Percentiles rank a stretch among this genome's conserved stretches.
These are phyloP conservation scores for Didymella segeticola DNA, from an alignment of 2,329 filamentous ascomycete species.

Conservation along the genomic window DNA sequence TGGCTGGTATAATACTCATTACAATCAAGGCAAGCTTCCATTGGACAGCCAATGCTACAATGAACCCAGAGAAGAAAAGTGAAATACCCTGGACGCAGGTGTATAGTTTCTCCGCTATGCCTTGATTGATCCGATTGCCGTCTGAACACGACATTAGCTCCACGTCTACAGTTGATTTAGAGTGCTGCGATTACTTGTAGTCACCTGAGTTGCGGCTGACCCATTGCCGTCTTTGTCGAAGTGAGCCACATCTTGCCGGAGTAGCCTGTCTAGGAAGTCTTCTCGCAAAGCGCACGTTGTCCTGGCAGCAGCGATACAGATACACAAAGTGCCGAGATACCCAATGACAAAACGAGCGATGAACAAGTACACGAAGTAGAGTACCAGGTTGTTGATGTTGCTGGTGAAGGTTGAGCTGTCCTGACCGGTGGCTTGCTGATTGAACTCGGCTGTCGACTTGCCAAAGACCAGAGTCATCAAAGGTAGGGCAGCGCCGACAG, in stretches of 20 bases:
- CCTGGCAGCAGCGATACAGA: conserved; percentile 69
- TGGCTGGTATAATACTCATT: conserved; percentile 54
- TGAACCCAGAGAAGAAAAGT: conserved; percentile 79
- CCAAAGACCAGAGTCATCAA: conserved; percentile 67
- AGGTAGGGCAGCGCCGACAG: conserved; percentile 73
- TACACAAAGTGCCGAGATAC: conserved; percentile 74
- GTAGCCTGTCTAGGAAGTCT: conserved; percentile 67
- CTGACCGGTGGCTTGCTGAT: conserved; percentile 16
- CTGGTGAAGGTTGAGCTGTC: conserved; percentile 10
- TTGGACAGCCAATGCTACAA: conserved; percentile 88
- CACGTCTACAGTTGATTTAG: too few relatives aligned
- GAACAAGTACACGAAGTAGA: conserved; percentile 38
- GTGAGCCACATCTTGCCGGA: conserved; percentile 40
- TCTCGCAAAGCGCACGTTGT: conserved; percentile 48
- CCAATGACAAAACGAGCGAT: conserved; percentile 67
- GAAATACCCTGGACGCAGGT: conserved; percentile 50
- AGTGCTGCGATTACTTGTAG: conserved; percentile 1
- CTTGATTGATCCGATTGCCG: conserved; percentile 23
- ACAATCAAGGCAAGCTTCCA: conserved; percentile 89
- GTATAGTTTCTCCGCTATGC: conserved; percentile 42
- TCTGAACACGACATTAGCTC: conserved; percentile 1
- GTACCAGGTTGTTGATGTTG: conserved; percentile 19
- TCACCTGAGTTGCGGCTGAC: conserved; percentile 25
- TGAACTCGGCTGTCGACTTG: conserved; percentile 23
- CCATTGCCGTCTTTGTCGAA: conserved; percentile 27